Conservation (phyloP, 306 rosid genomes). For the Trifolium repens region DNA sequence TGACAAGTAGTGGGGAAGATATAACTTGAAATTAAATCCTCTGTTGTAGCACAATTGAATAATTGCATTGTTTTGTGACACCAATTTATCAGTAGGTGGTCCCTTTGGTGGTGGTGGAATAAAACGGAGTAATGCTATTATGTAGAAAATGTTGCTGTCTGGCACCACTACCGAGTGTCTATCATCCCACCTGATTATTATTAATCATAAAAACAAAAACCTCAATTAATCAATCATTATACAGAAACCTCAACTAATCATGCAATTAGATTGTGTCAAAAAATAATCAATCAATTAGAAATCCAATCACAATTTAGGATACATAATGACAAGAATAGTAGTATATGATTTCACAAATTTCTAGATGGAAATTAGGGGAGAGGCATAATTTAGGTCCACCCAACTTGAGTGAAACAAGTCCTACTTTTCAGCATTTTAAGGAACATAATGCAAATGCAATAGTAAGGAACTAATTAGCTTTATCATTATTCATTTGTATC, state of each 20-base stretch:
- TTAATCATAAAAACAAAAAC: slow-evolving; percentile 1
- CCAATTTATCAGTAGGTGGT: slow-evolving; percentile 53
- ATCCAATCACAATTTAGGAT: not conserved
- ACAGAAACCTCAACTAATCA: not conserved
- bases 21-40: slow-evolving; percentile 74
- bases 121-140: slow-evolving; percentile 80
- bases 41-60: slow-evolving; percentile 54
- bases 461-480: not conserved
- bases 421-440: slow-evolving; percentile 10
- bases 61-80: slow-evolving; percentile 72
- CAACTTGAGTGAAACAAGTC: slow-evolving; percentile 7
- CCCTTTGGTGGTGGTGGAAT: slow-evolving; percentile 63
- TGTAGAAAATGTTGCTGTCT: slow-evolving; percentile 81
- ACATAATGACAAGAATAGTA: slow-evolving; percentile 8
- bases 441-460: not conserved
- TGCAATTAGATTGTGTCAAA: too few relatives aligned
- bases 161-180: slow-evolving; percentile 82
- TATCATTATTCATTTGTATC: not conserved
- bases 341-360: slow-evolving; percentile 8
- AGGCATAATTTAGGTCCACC: slow-evolving; percentile 16
- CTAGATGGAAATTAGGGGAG: not conserved
- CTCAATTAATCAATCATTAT: not conserved
- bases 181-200: slow-evolving; percentile 76
- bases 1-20: slow-evolving; percentile 80
- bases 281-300: not conserved